Evolutionary conservation across 225 moss, liverwort and hornwort species (phyloP).

Genomic region (Neckera pumila): DNA sequence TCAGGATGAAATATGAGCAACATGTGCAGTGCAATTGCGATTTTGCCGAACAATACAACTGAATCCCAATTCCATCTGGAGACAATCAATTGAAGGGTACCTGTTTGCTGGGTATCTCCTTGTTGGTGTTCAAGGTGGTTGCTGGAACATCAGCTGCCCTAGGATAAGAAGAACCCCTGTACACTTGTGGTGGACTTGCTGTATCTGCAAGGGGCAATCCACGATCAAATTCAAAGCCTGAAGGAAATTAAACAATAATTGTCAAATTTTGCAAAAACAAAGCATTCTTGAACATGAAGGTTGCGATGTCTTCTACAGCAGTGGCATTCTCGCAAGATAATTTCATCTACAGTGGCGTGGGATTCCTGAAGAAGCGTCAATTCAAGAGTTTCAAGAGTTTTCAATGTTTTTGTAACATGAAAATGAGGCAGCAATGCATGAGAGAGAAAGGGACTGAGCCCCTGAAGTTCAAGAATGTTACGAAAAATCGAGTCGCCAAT

Average conservation of each 20-base stretch:
- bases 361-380: not conserved
- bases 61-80: not conserved
- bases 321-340: not conserved
- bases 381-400: not conserved
- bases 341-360: not conserved
- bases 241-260: not conserved
- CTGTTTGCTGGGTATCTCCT: conserved; percentile 21
- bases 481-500: not conserved
- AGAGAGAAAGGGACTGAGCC: not conserved
- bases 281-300: not conserved
- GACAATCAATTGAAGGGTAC: not conserved
- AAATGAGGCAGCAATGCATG: not conserved
- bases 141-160: not conserved
- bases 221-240: not conserved
- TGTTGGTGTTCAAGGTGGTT: conserved; percentile 1
- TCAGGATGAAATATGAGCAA: not conserved
- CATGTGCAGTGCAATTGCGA: not conserved
- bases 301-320: not conserved
- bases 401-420: not conserved
- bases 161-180: not conserved
- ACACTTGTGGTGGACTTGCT: conserved; percentile 10
- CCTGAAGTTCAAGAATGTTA: not conserved
- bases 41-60: not conserved
- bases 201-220: not conserved
- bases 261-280: not conserved